A percentile compares a stretch with the other conserved stretches of the same genome.
phyloP scores from a whole-genome alignment of 768 basidiomycete genomes.

The Tephrocybe sp. region DNA sequence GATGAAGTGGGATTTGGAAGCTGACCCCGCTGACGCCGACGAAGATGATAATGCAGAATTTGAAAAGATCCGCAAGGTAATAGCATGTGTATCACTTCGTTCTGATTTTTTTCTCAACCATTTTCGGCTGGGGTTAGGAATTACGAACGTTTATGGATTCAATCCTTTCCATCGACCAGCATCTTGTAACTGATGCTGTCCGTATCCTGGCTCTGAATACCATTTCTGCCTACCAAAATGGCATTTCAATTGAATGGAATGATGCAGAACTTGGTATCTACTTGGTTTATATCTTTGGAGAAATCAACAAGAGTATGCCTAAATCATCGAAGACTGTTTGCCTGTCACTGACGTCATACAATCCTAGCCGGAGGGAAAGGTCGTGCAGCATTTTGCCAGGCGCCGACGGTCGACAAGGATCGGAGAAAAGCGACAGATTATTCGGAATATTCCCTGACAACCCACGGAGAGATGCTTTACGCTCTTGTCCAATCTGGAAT shows the following conservation, averaged over 20 bases:
- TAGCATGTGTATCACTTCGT: too few relatives aligned
- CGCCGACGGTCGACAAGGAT: conserved; percentile 66
- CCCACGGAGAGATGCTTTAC: conserved; percentile 86
- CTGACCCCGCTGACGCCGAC: conserved; percentile 78
- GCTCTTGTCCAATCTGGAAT: conserved; percentile 83
- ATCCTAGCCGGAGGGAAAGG: conserved; percentile 69
- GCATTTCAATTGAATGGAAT: conserved; percentile 76
- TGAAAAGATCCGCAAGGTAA: conserved; percentile 80
- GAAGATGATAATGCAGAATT: conserved; percentile 86
- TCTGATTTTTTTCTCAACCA: too few relatives aligned
- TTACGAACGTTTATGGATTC: conserved; percentile 85
- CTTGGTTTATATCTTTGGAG: conserved; percentile 90
- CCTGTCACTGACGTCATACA: conserved; percentile 8
- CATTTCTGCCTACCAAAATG: conserved; percentile 64
- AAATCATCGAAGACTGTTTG: neutral
- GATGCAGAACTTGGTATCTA: conserved; percentile 93
- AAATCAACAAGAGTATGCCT: conserved; percentile 80
- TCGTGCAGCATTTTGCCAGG: conserved; percentile 81
- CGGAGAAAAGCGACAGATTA: conserved; percentile 67
- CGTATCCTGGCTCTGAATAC: conserved; percentile 72
- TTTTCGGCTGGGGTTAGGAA: conserved; percentile 53
- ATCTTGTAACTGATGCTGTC: conserved; percentile 78
- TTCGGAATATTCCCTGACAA: conserved; percentile 79
- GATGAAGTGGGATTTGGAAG: conserved; percentile 86
- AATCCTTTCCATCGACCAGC: conserved; percentile 79